A percentile compares a stretch with the other conserved stretches of the same genome.
Evolutionary conservation across 768 basidiomycete species (phyloP).

Genomic region (Xerocomus potaroensis): DNA sequence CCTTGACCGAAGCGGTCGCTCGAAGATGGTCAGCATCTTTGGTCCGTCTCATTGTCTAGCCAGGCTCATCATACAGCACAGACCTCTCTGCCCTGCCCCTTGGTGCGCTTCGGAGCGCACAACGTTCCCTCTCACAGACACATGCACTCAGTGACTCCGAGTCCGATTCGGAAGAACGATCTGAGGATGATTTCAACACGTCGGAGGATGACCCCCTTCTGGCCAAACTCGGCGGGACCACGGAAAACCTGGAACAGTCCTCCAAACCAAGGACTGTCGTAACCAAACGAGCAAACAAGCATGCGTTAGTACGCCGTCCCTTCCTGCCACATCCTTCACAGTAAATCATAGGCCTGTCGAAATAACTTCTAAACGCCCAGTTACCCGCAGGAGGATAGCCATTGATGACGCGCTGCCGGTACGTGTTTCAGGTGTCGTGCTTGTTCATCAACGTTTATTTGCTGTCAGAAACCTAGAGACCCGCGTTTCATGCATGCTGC

Average conservation of each 20-base stretch:
- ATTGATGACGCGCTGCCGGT: conserved; percentile 67
- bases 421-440: conserved; percentile 21
- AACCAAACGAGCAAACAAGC: conserved; percentile 67
- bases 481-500: conserved; percentile 78
- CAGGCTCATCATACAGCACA: conserved; percentile 23
- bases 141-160: conserved; percentile 38
- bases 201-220: conserved; percentile 14
- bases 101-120: conserved; percentile 62
- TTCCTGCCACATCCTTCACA: neutral
- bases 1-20: conserved; percentile 23
- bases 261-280: conserved; percentile 42
- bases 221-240: conserved; percentile 27
- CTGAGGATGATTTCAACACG: conserved; percentile 8
- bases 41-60: neutral
- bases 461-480: conserved; percentile 67
- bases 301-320: conserved; percentile 63
- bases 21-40: conserved; percentile 20
- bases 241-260: conserved; percentile 40
- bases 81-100: conserved; percentile 61
- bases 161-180: conserved; percentile 28
- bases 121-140: conserved; percentile 45
- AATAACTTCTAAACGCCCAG: conserved; percentile 80
- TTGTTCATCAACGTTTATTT: conserved; percentile 1
- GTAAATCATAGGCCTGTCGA: conserved; percentile 61
- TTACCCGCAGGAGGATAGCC: conserved; percentile 65